These are phyloP conservation scores for Trichocladium uniseriatum DNA, from an alignment of 495 filamentous ascomycete genomes.

Conservation along the genomic window DNA sequence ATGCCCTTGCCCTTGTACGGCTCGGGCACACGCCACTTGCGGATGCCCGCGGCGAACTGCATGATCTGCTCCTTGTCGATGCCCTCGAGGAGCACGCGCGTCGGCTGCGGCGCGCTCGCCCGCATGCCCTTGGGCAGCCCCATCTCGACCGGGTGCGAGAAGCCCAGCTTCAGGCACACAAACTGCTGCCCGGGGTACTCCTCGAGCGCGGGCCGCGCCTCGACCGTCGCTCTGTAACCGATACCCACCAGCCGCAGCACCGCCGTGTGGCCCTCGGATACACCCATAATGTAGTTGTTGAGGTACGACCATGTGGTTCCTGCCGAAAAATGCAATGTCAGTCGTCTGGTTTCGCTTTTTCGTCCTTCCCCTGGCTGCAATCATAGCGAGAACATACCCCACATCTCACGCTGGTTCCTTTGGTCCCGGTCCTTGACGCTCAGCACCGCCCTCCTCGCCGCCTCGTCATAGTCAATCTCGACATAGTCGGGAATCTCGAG, in stretches of 20 bases:
- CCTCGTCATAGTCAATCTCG: constrained; percentile 54
- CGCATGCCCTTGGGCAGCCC: constrained; percentile 72
- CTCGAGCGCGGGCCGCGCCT: constrained; percentile 61
- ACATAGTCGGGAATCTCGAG: constrained; percentile 64
- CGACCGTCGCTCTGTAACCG: constrained; percentile 84
- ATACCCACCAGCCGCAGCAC: constrained; percentile 93
- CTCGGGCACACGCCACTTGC: constrained; percentile 82
- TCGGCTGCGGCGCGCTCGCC: constrained; percentile 87
- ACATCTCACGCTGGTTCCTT: constrained; percentile 86
- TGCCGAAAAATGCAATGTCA: constrained; percentile 24
- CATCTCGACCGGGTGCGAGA: constrained; percentile 88
- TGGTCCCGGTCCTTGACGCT: constrained; percentile 52
- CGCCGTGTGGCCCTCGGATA: constrained; percentile 91
- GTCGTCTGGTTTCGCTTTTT: neutral
- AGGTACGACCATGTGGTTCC: constrained; percentile 84
- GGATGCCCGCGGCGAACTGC: constrained; percentile 80
- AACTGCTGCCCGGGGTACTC: constrained; percentile 76
- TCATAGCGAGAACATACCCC: too few species aligned
- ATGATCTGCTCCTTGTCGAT: constrained; percentile 75
- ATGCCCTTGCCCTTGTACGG: constrained; percentile 99
- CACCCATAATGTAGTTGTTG: constrained; percentile 80
- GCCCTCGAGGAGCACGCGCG: constrained; percentile 83
- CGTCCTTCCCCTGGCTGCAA: too few species aligned
- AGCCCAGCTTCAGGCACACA: constrained; percentile 88
- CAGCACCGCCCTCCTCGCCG: constrained; percentile 51